Conservation (phyloP, 495 filamentous ascomycete species). For the Neurospora sp. region DNA sequence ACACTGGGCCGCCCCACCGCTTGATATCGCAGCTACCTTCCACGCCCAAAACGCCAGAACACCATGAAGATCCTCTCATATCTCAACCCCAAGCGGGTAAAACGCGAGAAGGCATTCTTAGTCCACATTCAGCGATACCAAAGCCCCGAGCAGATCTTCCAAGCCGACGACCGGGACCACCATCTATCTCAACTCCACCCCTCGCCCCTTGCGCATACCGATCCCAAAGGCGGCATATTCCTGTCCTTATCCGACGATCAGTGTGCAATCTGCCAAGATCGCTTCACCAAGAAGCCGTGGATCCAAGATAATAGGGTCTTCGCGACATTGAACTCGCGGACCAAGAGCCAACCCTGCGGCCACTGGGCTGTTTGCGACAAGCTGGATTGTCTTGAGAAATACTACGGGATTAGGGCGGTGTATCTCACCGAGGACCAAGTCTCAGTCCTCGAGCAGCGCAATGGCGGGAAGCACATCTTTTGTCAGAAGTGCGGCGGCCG, state of each 20-base stretch:
- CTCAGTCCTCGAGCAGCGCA: neutral
- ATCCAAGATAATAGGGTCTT: neutral
- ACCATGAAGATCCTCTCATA: neutral
- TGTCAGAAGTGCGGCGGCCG: neutral
- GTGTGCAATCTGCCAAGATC: neutral
- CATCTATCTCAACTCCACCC: no score
- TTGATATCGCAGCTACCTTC: neutral
- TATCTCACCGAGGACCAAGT: neutral
- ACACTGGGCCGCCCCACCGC: neutral
- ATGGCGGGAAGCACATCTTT: neutral
- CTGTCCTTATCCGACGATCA: fast-evolving
- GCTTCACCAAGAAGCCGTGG: neutral
- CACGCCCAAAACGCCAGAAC: neutral
- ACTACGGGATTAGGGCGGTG: neutral
- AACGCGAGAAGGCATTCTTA: neutral
- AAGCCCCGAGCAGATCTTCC: neutral
- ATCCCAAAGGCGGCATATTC: neutral
- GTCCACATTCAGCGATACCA: neutral
- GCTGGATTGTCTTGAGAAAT: neutral
- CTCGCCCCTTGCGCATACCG: no score
- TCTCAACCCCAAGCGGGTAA: neutral
- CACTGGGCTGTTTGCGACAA: neutral
- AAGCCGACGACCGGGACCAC: no score
- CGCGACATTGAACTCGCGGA: neutral
- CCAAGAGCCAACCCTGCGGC: neutral